Evolutionary conservation across 257 asterid species (phyloP), one percentile per base, ranked within the genome.

Genomic region (Lithospermum erythrorhizon): DNA sequence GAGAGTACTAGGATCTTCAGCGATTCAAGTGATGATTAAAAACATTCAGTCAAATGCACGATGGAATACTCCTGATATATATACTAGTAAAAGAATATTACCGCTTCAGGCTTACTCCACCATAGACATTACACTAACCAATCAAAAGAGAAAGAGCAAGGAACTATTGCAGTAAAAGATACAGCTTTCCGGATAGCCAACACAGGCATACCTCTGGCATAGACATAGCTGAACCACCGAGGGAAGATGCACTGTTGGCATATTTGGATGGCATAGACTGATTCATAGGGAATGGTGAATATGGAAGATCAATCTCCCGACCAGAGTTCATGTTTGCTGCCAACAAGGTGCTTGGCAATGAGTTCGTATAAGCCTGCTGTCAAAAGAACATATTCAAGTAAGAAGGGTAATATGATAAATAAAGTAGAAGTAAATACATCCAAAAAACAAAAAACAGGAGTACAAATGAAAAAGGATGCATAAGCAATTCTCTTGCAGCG

Each of bases 301-400:
- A 76, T 53, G 80, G 82, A 65, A 81, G 77, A 69, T 89, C 95
- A 61, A 87, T 66, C 68, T 89, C 97, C 63, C 95, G 80, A 61
- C 76, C 76, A 53, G 89, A 76, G 27, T 79, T 81, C 53, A 63
- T 78, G 66, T 75, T 89, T 70, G 87, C 79, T 14, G 85, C 68
- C 79, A 78, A 66, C 74, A 78, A 67, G 49, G 85, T 25, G 72
- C 80, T 81, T 23, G 88, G 83, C 63, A 84, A 73, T 30, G 91
- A 73, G 69, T 74, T 79, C 47, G 91, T 65, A 70, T 82, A 81
- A 2, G 85, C 67, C 62, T 84, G 86, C 83, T 79, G 82, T 45
- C 29, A 55, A n/a, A 56, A 67, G 49, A 18, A 35, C n/a, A 70
- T 45, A 53, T 21, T 53, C 9, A 64, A 55, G 52, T 48, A 55